Conservation (phyloP, 1,139 yeast species). For the Zygosaccharomyces pseudobailii region DNA sequence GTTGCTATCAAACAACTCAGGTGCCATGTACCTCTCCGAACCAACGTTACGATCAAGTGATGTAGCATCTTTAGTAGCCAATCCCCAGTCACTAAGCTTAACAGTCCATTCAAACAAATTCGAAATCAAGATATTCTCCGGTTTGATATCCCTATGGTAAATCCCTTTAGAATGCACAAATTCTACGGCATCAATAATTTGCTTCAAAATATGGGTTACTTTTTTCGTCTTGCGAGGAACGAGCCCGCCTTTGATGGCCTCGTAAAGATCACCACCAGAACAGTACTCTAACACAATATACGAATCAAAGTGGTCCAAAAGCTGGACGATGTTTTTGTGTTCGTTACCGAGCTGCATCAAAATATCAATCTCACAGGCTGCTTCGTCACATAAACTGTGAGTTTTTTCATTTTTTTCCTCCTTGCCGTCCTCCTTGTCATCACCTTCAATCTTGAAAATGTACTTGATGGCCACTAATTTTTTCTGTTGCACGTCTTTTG, state of each 20-base stretch:
- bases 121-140: conserved; percentile 77
- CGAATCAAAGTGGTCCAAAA: conserved; percentile 74
- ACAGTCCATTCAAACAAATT: conserved; percentile 66
- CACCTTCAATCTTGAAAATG: conserved; percentile 43
- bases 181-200: conserved; percentile 72
- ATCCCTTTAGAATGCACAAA: conserved; percentile 71
- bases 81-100: conserved; percentile 88
- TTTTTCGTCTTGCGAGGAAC: conserved; percentile 77
- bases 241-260: conserved; percentile 76
- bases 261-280: conserved; percentile 88
- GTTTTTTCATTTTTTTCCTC: conserved; percentile 11
- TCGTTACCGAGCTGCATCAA: conserved; percentile 57
- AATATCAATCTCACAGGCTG: conserved; percentile 72
- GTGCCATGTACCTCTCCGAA: conserved; percentile 95
- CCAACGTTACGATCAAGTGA: conserved; percentile 89
- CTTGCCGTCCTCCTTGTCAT: conserved; percentile 23
- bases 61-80: conserved; percentile 63
- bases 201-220: conserved; percentile 69
- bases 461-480: conserved; percentile 79
- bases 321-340: conserved; percentile 51
- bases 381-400: conserved; percentile 50
- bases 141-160: conserved; percentile 85
- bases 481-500: conserved; percentile 58
- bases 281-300: conserved; percentile 84
- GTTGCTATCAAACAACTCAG: conserved; percentile 68